phyloP scores from a whole-genome alignment of 2,329 filamentous ascomycete species.

The Cladobotryum mycophilum region DNA sequence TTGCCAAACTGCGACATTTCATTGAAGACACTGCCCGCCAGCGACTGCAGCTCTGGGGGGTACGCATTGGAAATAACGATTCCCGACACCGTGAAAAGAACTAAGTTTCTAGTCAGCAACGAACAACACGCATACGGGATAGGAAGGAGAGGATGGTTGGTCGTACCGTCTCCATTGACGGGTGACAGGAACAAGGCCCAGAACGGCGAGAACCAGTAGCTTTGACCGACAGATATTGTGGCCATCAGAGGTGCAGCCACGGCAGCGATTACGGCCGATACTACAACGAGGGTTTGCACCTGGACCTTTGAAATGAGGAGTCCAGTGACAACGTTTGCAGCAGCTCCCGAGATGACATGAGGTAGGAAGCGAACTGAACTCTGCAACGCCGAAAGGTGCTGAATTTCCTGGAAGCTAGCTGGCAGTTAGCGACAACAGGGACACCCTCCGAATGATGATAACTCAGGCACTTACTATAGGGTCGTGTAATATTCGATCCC shows the following conservation, averaged over 20 bases:
- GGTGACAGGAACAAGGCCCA: slow-evolving; percentile 41
- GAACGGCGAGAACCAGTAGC: slow-evolving; percentile 44
- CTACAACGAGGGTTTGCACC: slow-evolving; percentile 32
- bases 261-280: slow-evolving; percentile 38
- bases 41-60: slow-evolving; percentile 46
- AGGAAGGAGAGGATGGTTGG: not conserved
- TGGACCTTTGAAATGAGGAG: slow-evolving; percentile 33
- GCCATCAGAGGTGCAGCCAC: slow-evolving; percentile 50
- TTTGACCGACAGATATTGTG: slow-evolving; percentile 37
- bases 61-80: slow-evolving; percentile 51
- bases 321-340: slow-evolving; percentile 37
- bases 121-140: not conserved
- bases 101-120: slow-evolving; percentile 14
- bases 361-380: slow-evolving; percentile 44
- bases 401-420: slow-evolving; percentile 41
- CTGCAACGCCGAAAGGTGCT: slow-evolving; percentile 38
- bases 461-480: slow-evolving; percentile 4
- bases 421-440: not conserved
- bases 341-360: slow-evolving; percentile 36
- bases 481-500: slow-evolving; percentile 33
- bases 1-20: slow-evolving; percentile 52
- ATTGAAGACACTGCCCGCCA: slow-evolving; percentile 56
- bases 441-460: slow-evolving; percentile 15
- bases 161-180: slow-evolving; percentile 35
- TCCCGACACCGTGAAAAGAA: slow-evolving; percentile 50